Evolutionary conservation across 108 stramenopile genomes (phyloP).

Genomic region (Mayamaea pseudoterrestris): DNA sequence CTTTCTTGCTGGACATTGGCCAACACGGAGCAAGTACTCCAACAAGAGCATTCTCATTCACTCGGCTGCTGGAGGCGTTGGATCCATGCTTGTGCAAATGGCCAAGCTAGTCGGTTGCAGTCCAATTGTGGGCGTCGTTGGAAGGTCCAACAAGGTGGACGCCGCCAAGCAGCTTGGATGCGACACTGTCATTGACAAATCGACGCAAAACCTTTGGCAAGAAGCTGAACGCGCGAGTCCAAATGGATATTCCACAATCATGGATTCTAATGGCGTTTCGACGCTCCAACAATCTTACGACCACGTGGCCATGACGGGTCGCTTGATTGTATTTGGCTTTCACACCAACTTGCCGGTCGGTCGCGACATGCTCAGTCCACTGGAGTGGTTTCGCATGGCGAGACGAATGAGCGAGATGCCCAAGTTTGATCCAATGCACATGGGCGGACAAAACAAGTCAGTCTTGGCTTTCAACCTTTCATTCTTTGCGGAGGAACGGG

Average conservation of each 20-base stretch:
- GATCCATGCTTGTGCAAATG: conserved; percentile 80
- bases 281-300: conserved; percentile 72
- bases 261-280: conserved; percentile 80
- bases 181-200: conserved; percentile 77
- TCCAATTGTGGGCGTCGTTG: conserved; percentile 77
- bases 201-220: conserved; percentile 36
- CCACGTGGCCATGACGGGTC: conserved; percentile 62
- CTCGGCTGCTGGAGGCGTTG: conserved; percentile 83
- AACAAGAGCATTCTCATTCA: conserved; percentile 77
- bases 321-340: conserved; percentile 81
- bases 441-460: conserved; percentile 52
- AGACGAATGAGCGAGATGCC: conserved; percentile 52
- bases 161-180: conserved; percentile 55
- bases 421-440: conserved; percentile 78
- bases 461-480: conserved; percentile 80
- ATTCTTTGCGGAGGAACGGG: conserved; percentile 75
- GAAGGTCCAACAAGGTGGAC: conserved; percentile 58
- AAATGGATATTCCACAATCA: conserved; percentile 50
- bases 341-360: conserved; percentile 79
- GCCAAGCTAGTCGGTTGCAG: conserved; percentile 52
- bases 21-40: conserved; percentile 7
- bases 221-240: conserved; percentile 25
- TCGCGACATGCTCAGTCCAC: conserved; percentile 45
- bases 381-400: conserved; percentile 74
- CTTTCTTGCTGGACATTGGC: conserved; percentile 55